Evolutionary conservation across 805 yeast genomes (phyloP), one percentile per base, ranked within the genome.

Genomic region (Yamadazyma endophytica): DNA sequence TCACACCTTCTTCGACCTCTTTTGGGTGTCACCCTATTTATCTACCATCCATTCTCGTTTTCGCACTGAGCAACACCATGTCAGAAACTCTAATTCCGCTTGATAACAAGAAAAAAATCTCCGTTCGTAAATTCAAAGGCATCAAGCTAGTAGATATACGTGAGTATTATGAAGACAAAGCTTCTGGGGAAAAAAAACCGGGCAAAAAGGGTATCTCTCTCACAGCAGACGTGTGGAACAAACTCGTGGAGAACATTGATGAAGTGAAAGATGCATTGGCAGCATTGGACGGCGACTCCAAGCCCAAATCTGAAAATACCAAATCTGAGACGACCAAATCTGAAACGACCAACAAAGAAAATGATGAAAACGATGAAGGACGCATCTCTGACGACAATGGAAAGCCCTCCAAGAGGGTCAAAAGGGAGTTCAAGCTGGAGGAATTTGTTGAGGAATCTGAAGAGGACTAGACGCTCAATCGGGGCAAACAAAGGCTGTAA

Each of bases 141-240:
- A 61, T 64, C 34, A 73, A 73, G 20, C 60, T 88, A 42, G 76
- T 90, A 9, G 96, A 89, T 47, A 83, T 89, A 32, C 72, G 97
- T 36, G 96, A 89, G 52, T 87, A 67, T 59, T 89, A 86, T 54
- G 29, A 49, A 11, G 68, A 61, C 43, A 60, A 56, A 36, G 67
- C 66, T 31, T 75, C 77, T 29, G 81, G 81, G 5, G 80, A 77
- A 38, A 66, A 70, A 61, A 70, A 70, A 37, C 97, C 97, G 0
- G 95, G 95, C 1, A 81, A 77, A 49, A 89, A 89, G 57, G 84
- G 85, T 0, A 75, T 79, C 13, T 65, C 84, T 1, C 51, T 79
- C 16, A 74, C 80, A 1, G 70, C 63, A 40, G 82, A 69, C 3
- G 66, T 68, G 14, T 81, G 85, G 79, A 50, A 50, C 13, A 54